A percentile compares a stretch with the other conserved stretches of the same genome.
These are phyloP conservation scores for Diaporthe caulivora DNA, from an alignment of 2,329 filamentous ascomycete genomes.

Conservation along the genomic window DNA sequence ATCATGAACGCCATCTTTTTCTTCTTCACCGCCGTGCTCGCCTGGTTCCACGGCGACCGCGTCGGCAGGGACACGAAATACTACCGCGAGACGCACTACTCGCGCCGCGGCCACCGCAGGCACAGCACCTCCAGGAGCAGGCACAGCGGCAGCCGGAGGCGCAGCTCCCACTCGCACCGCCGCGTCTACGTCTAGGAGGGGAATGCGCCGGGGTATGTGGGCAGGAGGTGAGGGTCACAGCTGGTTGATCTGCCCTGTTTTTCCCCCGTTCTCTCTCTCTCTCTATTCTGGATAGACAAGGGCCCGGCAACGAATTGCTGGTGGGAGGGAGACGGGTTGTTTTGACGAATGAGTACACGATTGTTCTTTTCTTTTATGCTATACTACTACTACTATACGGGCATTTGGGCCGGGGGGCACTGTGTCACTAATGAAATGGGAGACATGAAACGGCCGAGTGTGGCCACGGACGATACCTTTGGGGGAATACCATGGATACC, in stretches of 20 bases:
- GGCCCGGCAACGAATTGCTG: background rate
- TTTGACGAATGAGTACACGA: background rate
- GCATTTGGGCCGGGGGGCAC: background rate
- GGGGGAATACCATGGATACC: conserved; percentile 14
- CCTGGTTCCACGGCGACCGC: conserved; percentile 67
- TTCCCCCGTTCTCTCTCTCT: too few relatives aligned
- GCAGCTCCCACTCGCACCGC: conserved; percentile 60
- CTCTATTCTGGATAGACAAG: background rate
- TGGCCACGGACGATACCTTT: conserved; percentile 6
- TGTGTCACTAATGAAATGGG: conserved; percentile 25
- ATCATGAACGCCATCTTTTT: conserved; percentile 92
- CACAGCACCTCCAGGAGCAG: conserved; percentile 55
- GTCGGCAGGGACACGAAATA: conserved; percentile 41
- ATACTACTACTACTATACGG: conserved; percentile 20
- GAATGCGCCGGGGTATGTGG: background rate
- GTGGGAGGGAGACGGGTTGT: background rate
- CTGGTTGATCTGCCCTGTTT: too few relatives aligned
- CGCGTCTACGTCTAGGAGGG: conserved; percentile 61
- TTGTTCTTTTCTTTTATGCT: conserved; percentile 14
- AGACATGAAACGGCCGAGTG: background rate
- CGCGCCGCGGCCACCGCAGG: conserved; percentile 58
- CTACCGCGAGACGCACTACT: conserved; percentile 61
- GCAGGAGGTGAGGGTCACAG: conserved; percentile 1
- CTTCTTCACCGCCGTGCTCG: conserved; percentile 80
- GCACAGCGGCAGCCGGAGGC: conserved; percentile 55